These are phyloP conservation scores for Tylopilus orsonianus DNA, from an alignment of 1,284 basidiomycete species.

Conservation along the genomic window DNA sequence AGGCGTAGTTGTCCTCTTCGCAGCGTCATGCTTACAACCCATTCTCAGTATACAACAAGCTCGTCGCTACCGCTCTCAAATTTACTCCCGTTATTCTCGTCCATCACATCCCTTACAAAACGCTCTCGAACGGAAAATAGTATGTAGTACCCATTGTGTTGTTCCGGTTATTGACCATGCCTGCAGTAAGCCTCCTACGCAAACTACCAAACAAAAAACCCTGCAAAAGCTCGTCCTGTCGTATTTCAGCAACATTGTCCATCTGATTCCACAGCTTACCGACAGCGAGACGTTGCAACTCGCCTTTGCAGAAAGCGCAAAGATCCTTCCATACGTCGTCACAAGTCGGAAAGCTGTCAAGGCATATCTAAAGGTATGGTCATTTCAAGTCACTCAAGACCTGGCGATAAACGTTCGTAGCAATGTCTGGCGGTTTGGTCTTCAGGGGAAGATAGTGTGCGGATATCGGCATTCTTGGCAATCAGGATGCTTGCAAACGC, in stretches of 20 bases:
- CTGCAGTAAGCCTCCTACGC: conserved; percentile 70
- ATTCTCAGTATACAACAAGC: conserved; percentile 83
- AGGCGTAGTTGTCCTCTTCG: neutral
- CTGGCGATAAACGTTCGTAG: conserved; percentile 36
- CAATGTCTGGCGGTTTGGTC: conserved; percentile 86
- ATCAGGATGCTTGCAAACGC: conserved; percentile 80
- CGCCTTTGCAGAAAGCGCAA: conserved; percentile 80
- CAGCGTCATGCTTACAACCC: conserved; percentile 3
- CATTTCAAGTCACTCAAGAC: neutral
- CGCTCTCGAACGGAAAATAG: conserved; percentile 81
- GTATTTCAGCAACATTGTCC: conserved; percentile 84
- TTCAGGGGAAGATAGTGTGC: conserved; percentile 75
- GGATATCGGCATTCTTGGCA: conserved; percentile 88
- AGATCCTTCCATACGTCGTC: conserved; percentile 84
- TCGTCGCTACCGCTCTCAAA: conserved; percentile 83
- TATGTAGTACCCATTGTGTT: conserved; percentile 42
- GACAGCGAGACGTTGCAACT: conserved; percentile 68
- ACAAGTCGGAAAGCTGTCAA: conserved; percentile 83
- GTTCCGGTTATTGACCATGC: neutral
- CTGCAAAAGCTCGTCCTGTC: conserved; percentile 90
- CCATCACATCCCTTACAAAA: conserved; percentile 89
- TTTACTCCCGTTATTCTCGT: conserved; percentile 90
- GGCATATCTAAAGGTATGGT: conserved; percentile 74
- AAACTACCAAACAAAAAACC: conserved; percentile 72
- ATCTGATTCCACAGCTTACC: conserved; percentile 77